Evolutionary conservation across 139 green algal genomes (phyloP).

Genomic region (Nannochloris sp.): DNA sequence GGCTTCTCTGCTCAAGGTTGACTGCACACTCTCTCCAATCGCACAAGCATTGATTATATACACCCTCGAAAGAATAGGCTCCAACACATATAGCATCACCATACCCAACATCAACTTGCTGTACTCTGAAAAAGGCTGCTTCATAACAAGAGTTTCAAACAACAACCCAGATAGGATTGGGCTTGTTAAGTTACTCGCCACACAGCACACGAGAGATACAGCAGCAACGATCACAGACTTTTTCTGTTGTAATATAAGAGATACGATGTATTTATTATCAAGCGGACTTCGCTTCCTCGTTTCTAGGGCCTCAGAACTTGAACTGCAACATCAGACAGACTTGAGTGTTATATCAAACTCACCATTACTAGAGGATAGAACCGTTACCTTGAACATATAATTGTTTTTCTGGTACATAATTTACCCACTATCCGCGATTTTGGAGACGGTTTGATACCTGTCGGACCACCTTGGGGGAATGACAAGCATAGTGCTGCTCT

Average conservation of each 20-base stretch:
- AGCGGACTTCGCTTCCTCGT: constrained; percentile 11
- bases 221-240: constrained; percentile 39
- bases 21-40: constrained; percentile 59
- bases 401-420: too few species aligned
- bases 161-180: constrained; percentile 73
- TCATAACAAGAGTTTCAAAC: constrained; percentile 66
- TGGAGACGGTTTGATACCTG: too few species aligned
- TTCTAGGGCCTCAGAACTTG: not conserved
- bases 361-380: too few species aligned
- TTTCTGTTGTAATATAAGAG: constrained; percentile 46
- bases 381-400: too few species aligned
- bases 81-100: constrained; percentile 59
- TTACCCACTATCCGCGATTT: too few species aligned
- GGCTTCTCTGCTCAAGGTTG: constrained; percentile 53
- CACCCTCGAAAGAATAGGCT: constrained; percentile 71
- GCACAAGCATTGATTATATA: constrained; percentile 70
- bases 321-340: not conserved
- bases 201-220: constrained; percentile 53
- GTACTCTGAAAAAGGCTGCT: constrained; percentile 41
- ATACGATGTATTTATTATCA: constrained; percentile 11
- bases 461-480: too few species aligned
- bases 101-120: constrained; percentile 50
- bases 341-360: too few species aligned
- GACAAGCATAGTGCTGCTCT: too few species aligned
- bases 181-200: constrained; percentile 66